Conservation (phyloP, 257 asterid genomes). For the Salvia miltiorrhiza region DNA sequence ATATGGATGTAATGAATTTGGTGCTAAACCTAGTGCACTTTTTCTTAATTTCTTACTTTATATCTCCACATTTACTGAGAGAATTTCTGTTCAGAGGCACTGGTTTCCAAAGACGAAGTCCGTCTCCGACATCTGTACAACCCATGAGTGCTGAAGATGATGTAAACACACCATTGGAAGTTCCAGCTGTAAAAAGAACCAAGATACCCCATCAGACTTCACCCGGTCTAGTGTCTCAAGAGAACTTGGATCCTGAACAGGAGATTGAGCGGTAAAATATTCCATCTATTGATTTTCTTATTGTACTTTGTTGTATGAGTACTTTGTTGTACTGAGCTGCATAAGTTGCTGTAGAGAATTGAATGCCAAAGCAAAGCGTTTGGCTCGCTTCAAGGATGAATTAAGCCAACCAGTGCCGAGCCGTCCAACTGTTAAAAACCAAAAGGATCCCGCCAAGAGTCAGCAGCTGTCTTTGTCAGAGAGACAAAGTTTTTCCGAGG, state of each 20-base stretch:
- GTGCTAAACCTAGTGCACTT: constrained; percentile 10
- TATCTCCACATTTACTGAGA: constrained; percentile 41
- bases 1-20: constrained; percentile 2
- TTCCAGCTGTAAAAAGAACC: constrained; percentile 63
- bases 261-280: constrained; percentile 60
- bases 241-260: constrained; percentile 36
- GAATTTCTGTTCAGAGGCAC: constrained; percentile 28
- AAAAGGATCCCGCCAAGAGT: constrained; percentile 45
- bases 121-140: constrained; percentile 33
- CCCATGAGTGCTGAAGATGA: constrained; percentile 37
- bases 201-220: constrained; percentile 58
- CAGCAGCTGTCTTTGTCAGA: constrained; percentile 41
- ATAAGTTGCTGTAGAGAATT: constrained; percentile 52
- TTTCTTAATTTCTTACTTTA: constrained; percentile 27
- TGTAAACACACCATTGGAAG: constrained; percentile 31
- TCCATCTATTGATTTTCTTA: constrained; percentile 7
- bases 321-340: constrained; percentile 22
- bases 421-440: constrained; percentile 33
- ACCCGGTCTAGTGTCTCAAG: constrained; percentile 40
- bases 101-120: constrained; percentile 47
- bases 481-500: constrained; percentile 38
- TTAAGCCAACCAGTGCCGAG: constrained; percentile 44
- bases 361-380: constrained; percentile 84
- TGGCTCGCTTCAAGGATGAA: constrained; percentile 88
- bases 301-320: constrained; percentile 1